Base-by-base conservation (phyloP, 305 asterid species). In the Plantago coronopus region DNA sequence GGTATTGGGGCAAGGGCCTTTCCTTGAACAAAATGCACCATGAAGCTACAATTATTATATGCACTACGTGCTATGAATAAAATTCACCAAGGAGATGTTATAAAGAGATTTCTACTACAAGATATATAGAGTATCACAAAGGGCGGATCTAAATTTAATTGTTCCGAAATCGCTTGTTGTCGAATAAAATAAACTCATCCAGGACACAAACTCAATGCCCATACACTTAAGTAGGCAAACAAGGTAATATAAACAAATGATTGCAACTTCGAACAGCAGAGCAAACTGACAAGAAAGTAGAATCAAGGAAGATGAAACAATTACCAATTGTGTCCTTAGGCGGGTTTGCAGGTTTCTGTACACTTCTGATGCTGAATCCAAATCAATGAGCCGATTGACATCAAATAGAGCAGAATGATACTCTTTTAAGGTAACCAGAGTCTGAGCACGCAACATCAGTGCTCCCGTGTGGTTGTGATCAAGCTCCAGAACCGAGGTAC, bases 1-100 rank as follows among this genome's bases (percentile, higher is more conserved):
- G 95, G 96, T 82, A 91, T 91, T 59, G 96, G 84, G 62, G 98
- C 95, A 71, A 91, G 96, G 67, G 95, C 73, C 98, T 88, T 89
- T 80, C 85, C 96, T 91, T 86, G 69, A 88, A 70, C 84, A 76
- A 78, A 86, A 73, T 54, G 72, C 59, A 63, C 5, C 66, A 64
- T 62, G 67, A 54, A 23, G 21, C 15, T 27, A 25, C 59, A 27
- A 27, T 54, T 54, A 54, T 54, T 54, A 27, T 27, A 40, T 16
- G 43, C 2, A 11, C 12, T 38, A 38, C 43, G 12, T 2, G 43
- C 12, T 38, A 10, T 8, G 2, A 38, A 10, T 11, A 10, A 14
- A 38, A 38, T 38, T 38, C 42, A 37, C 42, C 5, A 31, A 31
- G 9, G 38, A 31, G 38, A 31, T 31, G 38, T 9, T 9, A 37